Conservation (phyloP, 495 filamentous ascomycete species). For the Hypoxylon fragiforme region DNA sequence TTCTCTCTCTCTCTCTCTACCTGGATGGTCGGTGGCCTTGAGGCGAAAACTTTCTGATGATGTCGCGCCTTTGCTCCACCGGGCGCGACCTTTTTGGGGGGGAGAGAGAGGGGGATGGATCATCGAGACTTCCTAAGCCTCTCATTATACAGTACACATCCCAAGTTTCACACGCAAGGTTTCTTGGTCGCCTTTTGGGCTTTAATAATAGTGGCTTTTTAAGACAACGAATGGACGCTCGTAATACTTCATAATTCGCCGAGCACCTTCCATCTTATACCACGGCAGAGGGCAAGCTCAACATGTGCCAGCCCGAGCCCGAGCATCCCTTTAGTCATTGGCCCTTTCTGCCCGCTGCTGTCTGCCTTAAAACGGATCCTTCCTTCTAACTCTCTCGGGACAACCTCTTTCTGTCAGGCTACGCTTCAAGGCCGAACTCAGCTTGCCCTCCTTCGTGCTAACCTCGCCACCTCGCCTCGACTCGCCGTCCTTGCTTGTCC, state of each 20-base stretch:
- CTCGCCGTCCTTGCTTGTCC: constrained; percentile 10
- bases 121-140: constrained; percentile 18
- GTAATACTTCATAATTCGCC: constrained; percentile 18
- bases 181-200: constrained; percentile 25
- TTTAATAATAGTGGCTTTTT: constrained; percentile 30
- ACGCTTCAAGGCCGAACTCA: background rate
- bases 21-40: constrained; percentile 20
- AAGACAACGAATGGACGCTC: constrained; percentile 24
- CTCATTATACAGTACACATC: too few species aligned
- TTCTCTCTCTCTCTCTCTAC: too few species aligned
- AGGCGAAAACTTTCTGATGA: constrained; percentile 24
- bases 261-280: constrained; percentile 12
- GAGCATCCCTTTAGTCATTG: constrained; percentile 17
- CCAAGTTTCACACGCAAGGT: constrained; percentile 27
- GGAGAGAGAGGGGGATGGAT: too few species aligned
- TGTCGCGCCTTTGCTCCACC: constrained; percentile 33
- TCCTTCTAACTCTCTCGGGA: background rate
- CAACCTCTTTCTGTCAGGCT: background rate
- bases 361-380: constrained; percentile 16
- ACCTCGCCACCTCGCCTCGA: constrained; percentile 12
- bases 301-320: constrained; percentile 21
- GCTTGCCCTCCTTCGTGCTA: background rate
- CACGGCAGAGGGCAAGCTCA: constrained; percentile 21
- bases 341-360: constrained; percentile 7
- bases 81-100: constrained; percentile 25